Base-by-base conservation (phyloP, 2,329 filamentous ascomycete species). In the Xylariaceae sp. region DNA sequence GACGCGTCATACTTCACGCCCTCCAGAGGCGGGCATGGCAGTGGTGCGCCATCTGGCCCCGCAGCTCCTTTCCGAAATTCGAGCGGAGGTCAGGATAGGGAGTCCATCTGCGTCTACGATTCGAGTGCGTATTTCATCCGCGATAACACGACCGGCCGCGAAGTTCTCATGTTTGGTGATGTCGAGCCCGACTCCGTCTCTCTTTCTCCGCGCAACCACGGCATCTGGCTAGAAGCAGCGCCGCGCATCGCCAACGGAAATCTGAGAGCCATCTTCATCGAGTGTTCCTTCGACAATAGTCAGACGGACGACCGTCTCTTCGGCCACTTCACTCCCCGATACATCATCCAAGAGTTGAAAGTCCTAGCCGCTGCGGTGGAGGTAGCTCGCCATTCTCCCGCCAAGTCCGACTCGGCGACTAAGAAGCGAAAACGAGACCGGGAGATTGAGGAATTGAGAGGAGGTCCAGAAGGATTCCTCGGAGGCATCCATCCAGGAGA, bases 51-150 rank as follows among this genome's bases (percentile, higher is more conserved):
- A 35, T 50, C 56, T 21, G 55, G 56, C 0, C 50, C 52, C 0
- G 37, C 51, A 9, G 32, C 46, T 14, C 13, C 53, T n/a, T 54
- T 56, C 16, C 51, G 56, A 33, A 29, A 31, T 7, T 60, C 67
- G 3, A 60, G 44, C 12, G 37, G 50, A 17, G 50, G 44, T 5
- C 49, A 56, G 26, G 58, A 61, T n/a, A 61, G 59, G 35, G 73
- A 79, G 40, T 67, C 64, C 13, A 56, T 73, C 23, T 88, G 83
- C 51, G 84, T 88, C 1, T 83, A 87, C 44, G 88, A 96, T 59
- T 94, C 87, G 47, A 92, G 88, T 13, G 90, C 88, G 1, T 97
- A 89, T 63, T 97, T 98, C 62, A 85, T 98, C 48, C 84, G 87
- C 26, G 85, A 92, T 43, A 69, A 82, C 23, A 59, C 66, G 1